Evolutionary conservation across 768 basidiomycete genomes (phyloP).

Genomic region (Pleurotus platypus): DNA sequence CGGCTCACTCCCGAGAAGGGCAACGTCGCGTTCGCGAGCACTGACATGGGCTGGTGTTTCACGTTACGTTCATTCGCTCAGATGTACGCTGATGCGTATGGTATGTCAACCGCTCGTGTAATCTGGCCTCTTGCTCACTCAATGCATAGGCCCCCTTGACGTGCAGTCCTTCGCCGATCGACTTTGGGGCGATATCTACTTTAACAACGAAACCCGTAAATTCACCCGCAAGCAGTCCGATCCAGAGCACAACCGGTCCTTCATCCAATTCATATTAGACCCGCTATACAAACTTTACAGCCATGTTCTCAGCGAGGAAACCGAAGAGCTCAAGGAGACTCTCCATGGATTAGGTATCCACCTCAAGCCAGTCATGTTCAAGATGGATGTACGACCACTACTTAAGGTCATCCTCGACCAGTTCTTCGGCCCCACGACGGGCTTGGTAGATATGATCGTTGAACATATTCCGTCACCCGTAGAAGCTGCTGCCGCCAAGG

Average conservation of each 20-base stretch:
- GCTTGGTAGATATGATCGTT: slow-evolving; percentile 89
- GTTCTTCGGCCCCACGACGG: slow-evolving; percentile 90
- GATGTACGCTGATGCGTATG: slow-evolving; percentile 94
- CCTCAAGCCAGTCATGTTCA: slow-evolving; percentile 91
- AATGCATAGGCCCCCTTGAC: slow-evolving; percentile 63
- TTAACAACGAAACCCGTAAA: slow-evolving; percentile 77
- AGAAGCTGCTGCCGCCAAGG: slow-evolving; percentile 57
- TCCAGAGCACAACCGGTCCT: slow-evolving; percentile 76
- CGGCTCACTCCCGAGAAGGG: slow-evolving; percentile 92
- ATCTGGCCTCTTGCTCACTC: background rate
- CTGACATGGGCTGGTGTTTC: slow-evolving; percentile 98
- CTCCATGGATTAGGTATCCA: slow-evolving; percentile 74
- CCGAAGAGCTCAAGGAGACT: slow-evolving; percentile 81
- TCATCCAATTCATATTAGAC: slow-evolving; percentile 94
- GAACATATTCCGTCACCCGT: slow-evolving; percentile 86
- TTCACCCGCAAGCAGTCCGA: slow-evolving; percentile 86
- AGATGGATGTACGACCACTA: slow-evolving; percentile 96
- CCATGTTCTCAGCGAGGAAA: slow-evolving; percentile 91
- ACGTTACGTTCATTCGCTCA: slow-evolving; percentile 91
- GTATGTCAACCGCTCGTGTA: slow-evolving; percentile 32
- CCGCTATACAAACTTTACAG: slow-evolving; percentile 98
- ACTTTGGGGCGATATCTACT: slow-evolving; percentile 98
- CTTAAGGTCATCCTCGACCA: slow-evolving; percentile 92
- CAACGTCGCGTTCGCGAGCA: slow-evolving; percentile 96
- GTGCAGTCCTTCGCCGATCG: slow-evolving; percentile 84